A percentile compares a stretch with the other conserved stretches of the same genome.
Conservation (phyloP, 2,329 filamentous ascomycete species). For the Lachnellula subtilissima region DNA sequence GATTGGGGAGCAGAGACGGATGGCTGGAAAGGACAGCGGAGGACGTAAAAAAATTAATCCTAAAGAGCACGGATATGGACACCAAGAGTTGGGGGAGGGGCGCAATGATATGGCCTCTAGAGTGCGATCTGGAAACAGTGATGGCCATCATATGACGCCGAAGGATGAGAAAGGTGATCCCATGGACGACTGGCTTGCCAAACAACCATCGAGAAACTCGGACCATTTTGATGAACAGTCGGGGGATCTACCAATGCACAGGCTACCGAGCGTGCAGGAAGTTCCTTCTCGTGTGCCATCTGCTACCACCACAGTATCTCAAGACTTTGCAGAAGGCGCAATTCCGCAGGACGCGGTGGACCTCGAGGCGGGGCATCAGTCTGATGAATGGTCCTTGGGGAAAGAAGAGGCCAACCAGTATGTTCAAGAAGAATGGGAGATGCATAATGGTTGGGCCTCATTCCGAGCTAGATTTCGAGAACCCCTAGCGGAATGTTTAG, state of each 20-base stretch:
- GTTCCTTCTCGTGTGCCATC: neutral
- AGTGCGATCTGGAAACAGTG: neutral
- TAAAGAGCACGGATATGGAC: neutral
- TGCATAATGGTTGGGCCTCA: slow-evolving; percentile 35
- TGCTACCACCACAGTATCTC: neutral
- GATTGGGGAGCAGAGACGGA: slow-evolving; percentile 12
- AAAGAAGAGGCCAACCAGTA: neutral
- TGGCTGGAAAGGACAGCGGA: slow-evolving; percentile 2
- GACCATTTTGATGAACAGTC: neutral
- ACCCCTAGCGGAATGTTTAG: slow-evolving; percentile 46
- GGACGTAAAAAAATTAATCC: neutral
- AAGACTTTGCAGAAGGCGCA: neutral
- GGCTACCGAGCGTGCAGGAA: slow-evolving; percentile 4
- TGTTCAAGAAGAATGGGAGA: slow-evolving; percentile 1
- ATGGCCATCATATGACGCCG: slow-evolving; percentile 1
- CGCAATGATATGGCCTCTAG: neutral
- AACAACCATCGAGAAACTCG: neutral
- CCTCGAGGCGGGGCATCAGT: slow-evolving; percentile 2
- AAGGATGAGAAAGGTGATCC: slow-evolving; percentile 9
- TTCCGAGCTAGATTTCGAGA: slow-evolving; percentile 46
- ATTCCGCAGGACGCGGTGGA: neutral
- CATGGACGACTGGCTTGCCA: slow-evolving; percentile 9
- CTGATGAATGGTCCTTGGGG: neutral
- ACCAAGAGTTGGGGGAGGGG: neutral
- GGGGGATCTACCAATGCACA: neutral